These are phyloP conservation scores for Capronia coronata DNA, from an alignment of 2,329 filamentous ascomycete genomes.

Conservation along the genomic window DNA sequence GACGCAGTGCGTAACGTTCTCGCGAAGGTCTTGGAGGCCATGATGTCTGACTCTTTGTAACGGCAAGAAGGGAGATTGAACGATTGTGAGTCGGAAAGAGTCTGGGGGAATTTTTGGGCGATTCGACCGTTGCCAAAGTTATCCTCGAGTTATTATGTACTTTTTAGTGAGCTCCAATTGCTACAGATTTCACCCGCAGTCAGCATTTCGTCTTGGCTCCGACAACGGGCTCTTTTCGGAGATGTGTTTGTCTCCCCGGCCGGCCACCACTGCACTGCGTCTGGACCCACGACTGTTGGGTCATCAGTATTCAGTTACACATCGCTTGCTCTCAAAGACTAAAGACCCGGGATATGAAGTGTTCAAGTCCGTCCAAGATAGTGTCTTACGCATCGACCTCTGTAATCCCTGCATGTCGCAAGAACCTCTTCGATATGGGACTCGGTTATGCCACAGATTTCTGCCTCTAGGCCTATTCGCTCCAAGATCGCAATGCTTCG, in stretches of 20 bases:
- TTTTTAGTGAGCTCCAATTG: not conserved
- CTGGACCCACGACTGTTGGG: too few relatives aligned
- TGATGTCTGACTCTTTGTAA: conserved; percentile 29
- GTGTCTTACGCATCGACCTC: too few relatives aligned
- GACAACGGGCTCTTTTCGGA: conserved; percentile 5
- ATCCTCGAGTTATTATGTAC: not conserved
- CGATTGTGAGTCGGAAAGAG: conserved; percentile 5
- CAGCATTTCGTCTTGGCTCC: conserved; percentile 2
- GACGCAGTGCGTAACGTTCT: conserved; percentile 54
- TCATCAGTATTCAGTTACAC: too few relatives aligned
- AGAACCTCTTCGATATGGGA: not conserved
- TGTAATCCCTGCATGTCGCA: too few relatives aligned
- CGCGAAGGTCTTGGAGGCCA: conserved; percentile 46
- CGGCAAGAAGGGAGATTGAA: conserved; percentile 4
- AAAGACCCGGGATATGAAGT: too few relatives aligned
- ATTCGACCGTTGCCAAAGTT: not conserved
- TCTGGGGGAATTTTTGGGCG: conserved; percentile 20
- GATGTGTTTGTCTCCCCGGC: conserved; percentile 9
- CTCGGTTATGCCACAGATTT: not conserved
- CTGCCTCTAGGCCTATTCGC: conserved; percentile 3
- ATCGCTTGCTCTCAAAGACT: too few relatives aligned
- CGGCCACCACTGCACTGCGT: too few relatives aligned
- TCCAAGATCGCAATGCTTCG: conserved; percentile 4
- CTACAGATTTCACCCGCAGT: not conserved
- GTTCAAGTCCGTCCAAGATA: too few relatives aligned